Conservation (phyloP, 1,284 basidiomycete genomes). For the Ceratobasidium sp. region DNA sequence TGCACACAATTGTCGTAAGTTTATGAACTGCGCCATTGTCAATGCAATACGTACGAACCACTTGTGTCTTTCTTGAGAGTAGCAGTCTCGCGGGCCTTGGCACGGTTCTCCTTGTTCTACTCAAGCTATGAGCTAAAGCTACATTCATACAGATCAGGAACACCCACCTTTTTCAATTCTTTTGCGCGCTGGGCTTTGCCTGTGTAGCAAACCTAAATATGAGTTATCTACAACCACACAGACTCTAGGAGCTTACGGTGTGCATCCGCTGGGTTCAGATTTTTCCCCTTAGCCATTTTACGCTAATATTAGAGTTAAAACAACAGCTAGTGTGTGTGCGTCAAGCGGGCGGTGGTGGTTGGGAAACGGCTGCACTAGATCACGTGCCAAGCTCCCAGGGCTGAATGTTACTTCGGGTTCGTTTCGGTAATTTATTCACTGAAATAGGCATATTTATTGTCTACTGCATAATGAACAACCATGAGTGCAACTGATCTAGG, state of each 20-base stretch:
- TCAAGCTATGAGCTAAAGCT: conserved; percentile 28
- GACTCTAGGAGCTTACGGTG: conserved; percentile 66
- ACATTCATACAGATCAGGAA: conserved; percentile 40
- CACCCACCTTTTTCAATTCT: conserved; percentile 88
- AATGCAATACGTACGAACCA: conserved; percentile 61
- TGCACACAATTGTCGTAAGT: conserved; percentile 3
- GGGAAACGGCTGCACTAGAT: no score
- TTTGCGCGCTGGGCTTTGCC: conserved; percentile 90
- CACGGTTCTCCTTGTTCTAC: conserved; percentile 86
- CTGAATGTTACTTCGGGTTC: no score
- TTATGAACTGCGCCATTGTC: background rate
- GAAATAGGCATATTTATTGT: no score
- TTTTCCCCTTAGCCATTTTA: conserved; percentile 85
- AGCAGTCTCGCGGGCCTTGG: conserved; percentile 83
- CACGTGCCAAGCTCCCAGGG: no score
- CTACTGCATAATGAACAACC: no score
- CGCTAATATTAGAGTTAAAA: no score
- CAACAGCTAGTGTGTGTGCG: no score
- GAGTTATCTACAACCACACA: conserved; percentile 20
- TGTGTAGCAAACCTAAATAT: conserved; percentile 55
- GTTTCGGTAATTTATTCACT: no score
- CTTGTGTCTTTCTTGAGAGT: conserved; percentile 90
- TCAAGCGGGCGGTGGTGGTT: no score
- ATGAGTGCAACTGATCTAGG: no score
- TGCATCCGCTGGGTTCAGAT: conserved; percentile 86